Percentiles rank a stretch among this genome's conserved stretches.
Conservation (phyloP, 805 yeast genomes). For the Zygoascus tannicola region DNA sequence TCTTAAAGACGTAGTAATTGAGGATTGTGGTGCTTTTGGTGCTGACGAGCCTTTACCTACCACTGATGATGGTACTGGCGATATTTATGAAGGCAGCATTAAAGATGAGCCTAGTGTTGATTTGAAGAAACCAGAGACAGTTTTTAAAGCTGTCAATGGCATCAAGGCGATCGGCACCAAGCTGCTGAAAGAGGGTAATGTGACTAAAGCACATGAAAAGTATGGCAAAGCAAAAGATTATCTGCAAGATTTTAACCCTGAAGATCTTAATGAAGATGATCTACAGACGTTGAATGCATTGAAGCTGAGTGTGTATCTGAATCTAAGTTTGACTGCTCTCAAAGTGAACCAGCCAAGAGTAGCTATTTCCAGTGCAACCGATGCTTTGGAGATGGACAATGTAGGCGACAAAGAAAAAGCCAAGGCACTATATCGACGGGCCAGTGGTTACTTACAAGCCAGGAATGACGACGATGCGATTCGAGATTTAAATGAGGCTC, state of each 20-base stretch:
- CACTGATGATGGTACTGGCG: conserved; percentile 80
- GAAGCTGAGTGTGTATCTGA: conserved; percentile 57
- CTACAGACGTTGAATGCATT: conserved; percentile 29
- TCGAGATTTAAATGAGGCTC: conserved; percentile 56
- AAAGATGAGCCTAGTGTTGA: conserved; percentile 53
- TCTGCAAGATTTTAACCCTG: conserved; percentile 65
- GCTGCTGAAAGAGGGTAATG: conserved; percentile 57
- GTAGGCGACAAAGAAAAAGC: conserved; percentile 56
- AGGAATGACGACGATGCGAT: conserved; percentile 67
- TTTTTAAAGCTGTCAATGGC: conserved; percentile 54
- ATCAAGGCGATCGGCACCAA: conserved; percentile 74
- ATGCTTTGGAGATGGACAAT: conserved; percentile 52
- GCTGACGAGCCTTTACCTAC: conserved; percentile 44
- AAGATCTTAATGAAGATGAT: conserved; percentile 33
- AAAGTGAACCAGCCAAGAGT: conserved; percentile 49
- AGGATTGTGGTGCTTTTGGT: conserved; percentile 70
- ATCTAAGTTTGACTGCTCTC: conserved; percentile 64
- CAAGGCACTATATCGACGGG: conserved; percentile 82
- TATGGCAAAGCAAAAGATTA: conserved; percentile 66
- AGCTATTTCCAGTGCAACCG: conserved; percentile 50
- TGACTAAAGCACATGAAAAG: conserved; percentile 49
- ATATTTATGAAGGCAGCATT: conserved; percentile 63
- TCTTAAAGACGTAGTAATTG: conserved; percentile 53
- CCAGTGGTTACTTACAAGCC: conserved; percentile 53
- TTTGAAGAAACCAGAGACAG: conserved; percentile 45